phyloP scores from a whole-genome alignment of 306 rosid species.

The Ceratonia siliqua region DNA sequence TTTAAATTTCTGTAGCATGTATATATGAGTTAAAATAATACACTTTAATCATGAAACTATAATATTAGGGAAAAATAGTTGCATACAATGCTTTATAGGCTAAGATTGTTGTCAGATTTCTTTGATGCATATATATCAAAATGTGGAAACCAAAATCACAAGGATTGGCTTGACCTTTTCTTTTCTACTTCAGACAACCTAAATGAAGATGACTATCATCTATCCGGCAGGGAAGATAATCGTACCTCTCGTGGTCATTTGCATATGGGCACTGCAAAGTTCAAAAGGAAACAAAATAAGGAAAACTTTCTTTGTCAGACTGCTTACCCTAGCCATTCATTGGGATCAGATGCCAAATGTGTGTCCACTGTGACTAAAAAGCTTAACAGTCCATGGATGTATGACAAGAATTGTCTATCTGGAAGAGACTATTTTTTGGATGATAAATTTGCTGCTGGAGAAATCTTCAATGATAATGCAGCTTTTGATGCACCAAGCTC shows the following conservation, averaged over 20 bases:
- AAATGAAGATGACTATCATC: slow-evolving; percentile 47
- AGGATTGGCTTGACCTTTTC: slow-evolving; percentile 47
- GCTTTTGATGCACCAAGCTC: slow-evolving; percentile 51
- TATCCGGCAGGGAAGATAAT: slow-evolving; percentile 37
- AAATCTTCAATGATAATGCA: slow-evolving; percentile 34
- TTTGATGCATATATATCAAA: slow-evolving; percentile 51
- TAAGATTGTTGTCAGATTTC: slow-evolving; percentile 37
- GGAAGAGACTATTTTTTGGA: slow-evolving; percentile 45
- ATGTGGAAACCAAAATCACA: slow-evolving; percentile 33
- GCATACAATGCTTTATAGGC: slow-evolving; percentile 21
- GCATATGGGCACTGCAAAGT: slow-evolving; percentile 33
- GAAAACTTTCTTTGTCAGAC: slow-evolving; percentile 40
- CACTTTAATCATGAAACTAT: neutral
- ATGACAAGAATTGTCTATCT: slow-evolving; percentile 33
- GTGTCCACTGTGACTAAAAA: slow-evolving; percentile 38
- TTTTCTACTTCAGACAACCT: slow-evolving; percentile 47
- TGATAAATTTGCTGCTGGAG: slow-evolving; percentile 35
- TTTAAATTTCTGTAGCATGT: slow-evolving; percentile 5
- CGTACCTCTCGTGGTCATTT: slow-evolving; percentile 38
- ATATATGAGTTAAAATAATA: slow-evolving; percentile 10
- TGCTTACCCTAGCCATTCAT: slow-evolving; percentile 42
- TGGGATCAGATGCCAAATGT: slow-evolving; percentile 46
- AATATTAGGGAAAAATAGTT: neutral
- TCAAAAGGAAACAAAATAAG: slow-evolving; percentile 40
- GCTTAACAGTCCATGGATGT: slow-evolving; percentile 27